These are phyloP conservation scores for Solanum hybrid DNA, from an alignment of 305 asterid species.

Conservation along the genomic window DNA sequence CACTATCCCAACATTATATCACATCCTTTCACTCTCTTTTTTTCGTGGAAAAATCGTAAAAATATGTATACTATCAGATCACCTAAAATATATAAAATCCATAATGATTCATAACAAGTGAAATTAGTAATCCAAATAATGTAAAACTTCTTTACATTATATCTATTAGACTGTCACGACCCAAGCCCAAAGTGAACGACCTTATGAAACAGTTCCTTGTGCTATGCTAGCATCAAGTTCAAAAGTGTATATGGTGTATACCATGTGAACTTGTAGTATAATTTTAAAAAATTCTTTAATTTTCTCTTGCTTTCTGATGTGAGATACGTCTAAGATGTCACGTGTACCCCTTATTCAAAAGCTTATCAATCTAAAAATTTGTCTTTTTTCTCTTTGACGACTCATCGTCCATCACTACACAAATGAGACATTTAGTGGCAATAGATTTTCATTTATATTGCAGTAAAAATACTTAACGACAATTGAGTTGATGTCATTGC, in stretches of 20 bases:
- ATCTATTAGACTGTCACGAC: not conserved
- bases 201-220: not conserved
- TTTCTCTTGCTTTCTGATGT: rapidly evolving
- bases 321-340: not conserved
- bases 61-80: not conserved
- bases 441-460: no score
- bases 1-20: not conserved
- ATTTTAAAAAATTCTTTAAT: not conserved
- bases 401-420: not conserved
- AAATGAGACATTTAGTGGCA: not conserved
- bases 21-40: not conserved
- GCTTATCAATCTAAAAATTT: not conserved
- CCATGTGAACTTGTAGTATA: not conserved
- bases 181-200: not conserved
- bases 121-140: not conserved
- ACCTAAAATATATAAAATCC: rapidly evolving
- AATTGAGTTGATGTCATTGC: no score
- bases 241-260: not conserved
- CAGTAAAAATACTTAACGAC: no score
- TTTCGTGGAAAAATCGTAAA: not conserved
- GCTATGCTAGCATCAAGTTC: not conserved
- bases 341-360: not conserved
- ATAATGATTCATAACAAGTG: not conserved
- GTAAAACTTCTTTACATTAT: not conserved
- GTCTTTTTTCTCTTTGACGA: not conserved